Conservation (phyloP, 1,284 basidiomycete species). For the Leccinum griseonigrum region DNA sequence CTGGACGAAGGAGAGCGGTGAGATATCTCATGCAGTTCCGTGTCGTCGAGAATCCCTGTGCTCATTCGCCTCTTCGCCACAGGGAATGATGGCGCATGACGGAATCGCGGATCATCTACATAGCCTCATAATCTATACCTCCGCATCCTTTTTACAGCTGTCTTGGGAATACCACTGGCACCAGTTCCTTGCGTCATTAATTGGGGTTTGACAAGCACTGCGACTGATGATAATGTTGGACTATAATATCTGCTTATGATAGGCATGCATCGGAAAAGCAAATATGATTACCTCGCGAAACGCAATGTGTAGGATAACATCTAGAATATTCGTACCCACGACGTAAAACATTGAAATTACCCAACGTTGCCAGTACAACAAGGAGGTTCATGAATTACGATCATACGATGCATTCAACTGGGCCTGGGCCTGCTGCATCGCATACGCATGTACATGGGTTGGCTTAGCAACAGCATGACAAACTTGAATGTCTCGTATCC, state of each 20-base stretch:
- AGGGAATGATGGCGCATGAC: constrained; percentile 46
- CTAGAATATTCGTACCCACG: constrained; percentile 11
- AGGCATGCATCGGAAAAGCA: constrained; percentile 11
- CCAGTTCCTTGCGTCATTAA: not conserved
- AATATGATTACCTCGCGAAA: constrained; percentile 5
- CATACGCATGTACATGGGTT: constrained; percentile 66
- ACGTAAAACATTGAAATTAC: not conserved
- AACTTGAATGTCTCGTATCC: constrained; percentile 79
- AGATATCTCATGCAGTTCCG: constrained; percentile 17
- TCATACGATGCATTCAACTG: constrained; percentile 18
- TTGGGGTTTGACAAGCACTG: not conserved
- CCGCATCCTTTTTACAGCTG: constrained; percentile 10
- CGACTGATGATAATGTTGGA: constrained; percentile 13
- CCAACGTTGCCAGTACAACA: not conserved
- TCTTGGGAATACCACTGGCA: constrained; percentile 11
- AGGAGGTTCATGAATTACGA: constrained; percentile 7
- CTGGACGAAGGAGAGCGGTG: constrained; percentile 89
- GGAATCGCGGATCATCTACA: not conserved
- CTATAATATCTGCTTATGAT: constrained; percentile 18
- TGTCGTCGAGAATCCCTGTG: not conserved
- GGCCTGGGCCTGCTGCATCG: constrained; percentile 47
- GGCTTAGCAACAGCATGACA: constrained; percentile 62
- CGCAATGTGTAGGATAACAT: constrained; percentile 17
- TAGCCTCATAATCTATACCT: constrained; percentile 20
- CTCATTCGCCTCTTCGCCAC: not conserved